Base-by-base conservation (phyloP, 257 asterid genomes). In the Nicotiana paniculata region DNA sequence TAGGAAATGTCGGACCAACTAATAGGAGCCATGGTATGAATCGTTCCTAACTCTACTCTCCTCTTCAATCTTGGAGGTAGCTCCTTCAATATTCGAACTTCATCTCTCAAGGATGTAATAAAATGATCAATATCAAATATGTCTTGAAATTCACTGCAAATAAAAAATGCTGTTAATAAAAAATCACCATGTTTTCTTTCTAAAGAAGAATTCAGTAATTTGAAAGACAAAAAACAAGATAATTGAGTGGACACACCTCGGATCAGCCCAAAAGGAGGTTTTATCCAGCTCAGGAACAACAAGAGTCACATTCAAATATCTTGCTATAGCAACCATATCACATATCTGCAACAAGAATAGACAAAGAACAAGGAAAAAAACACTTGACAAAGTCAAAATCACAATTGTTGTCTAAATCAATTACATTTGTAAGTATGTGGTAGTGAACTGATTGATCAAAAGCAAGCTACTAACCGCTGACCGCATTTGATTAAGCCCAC, bases 401-500 rank as follows among this genome's bases (percentile, higher is more conserved):
- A 48, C 76, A 53, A 66, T 35, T 9, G n/a, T 64, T 3, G 18
- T 46, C 61, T 26, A 6, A 46, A 28, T 75, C 16, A 51, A 26
- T 75, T 51, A 26, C 63, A 51, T 75, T 74, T 16, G 43, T 72
- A 21, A 21, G 24, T 21, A 72, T 46, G 79, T 24, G 59, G 37
- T 26, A 51, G 53, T 51, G 55, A 17, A 68, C 64, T 57, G 61
- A 75, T 67, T 75, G 37, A 48, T 37, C 46, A 8, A 11, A 83
- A 65, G 39, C 26, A 53, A 83, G 66, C 67, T 21, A 89, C 93
- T 86, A 84, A 92, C 97, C 54, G 97, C 97, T 48, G 97, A 89
- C 76, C 97, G 90, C 97, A 92, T 92, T 75, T 92, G 97, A 81
- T 92, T 92, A 81, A 92, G 97, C 54, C 97, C 97, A 65, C 97